Conservation (phyloP, 2,329 filamentous ascomycete genomes). For the Alternaria gansuensis region DNA sequence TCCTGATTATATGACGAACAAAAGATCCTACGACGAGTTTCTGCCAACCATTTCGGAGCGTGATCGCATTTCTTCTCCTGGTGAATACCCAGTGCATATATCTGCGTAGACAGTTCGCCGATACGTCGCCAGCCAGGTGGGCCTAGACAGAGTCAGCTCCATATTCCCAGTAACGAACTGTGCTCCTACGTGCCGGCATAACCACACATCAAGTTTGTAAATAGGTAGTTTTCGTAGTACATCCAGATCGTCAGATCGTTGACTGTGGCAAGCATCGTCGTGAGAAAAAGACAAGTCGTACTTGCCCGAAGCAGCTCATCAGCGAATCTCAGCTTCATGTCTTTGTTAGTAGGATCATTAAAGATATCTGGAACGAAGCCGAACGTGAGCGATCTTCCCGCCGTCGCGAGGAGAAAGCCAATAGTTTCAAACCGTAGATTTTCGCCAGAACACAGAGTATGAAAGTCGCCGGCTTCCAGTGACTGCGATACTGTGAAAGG, state of each 20-base stretch:
- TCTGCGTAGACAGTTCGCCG: constrained; percentile 42
- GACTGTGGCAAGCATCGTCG: constrained; percentile 50
- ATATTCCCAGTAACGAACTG: too few species aligned
- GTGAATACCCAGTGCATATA: constrained; percentile 47
- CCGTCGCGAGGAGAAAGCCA: constrained; percentile 51
- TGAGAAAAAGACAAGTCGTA: constrained; percentile 51
- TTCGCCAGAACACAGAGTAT: constrained; percentile 51
- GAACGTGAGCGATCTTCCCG: constrained; percentile 47
- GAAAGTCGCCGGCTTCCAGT: constrained; percentile 48
- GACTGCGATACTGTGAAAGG: constrained; percentile 39
- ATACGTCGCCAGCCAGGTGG: constrained; percentile 48
- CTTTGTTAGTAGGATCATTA: constrained; percentile 29
- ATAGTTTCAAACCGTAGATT: constrained; percentile 54
- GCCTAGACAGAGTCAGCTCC: constrained; percentile 16
- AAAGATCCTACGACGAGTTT: constrained; percentile 43
- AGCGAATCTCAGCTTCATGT: constrained; percentile 32
- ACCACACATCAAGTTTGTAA: constrained; percentile 51
- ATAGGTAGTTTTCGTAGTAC: constrained; percentile 49
- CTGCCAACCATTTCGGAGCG: constrained; percentile 41
- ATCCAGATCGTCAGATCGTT: constrained; percentile 53
- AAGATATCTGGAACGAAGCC: constrained; percentile 35
- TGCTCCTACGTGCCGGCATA: constrained; percentile 46
- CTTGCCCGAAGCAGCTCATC: constrained; percentile 49
- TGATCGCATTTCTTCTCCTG: constrained; percentile 38
- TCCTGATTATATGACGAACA: constrained; percentile 44